phyloP scores from a whole-genome alignment of 1,284 basidiomycete species.

The Omphalotus olearius region DNA sequence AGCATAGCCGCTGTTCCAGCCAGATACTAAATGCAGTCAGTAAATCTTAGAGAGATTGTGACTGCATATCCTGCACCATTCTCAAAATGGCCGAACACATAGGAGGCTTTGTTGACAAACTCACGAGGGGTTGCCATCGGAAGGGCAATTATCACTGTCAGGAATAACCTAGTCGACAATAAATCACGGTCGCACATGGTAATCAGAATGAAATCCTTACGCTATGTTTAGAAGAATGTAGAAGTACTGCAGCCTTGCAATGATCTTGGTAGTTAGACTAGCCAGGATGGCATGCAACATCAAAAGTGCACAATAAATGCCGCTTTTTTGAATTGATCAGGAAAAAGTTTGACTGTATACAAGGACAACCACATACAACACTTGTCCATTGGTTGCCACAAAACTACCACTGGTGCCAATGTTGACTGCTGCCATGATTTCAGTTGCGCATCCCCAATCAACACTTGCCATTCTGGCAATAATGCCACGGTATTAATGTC shows the following conservation, averaged over 20 bases:
- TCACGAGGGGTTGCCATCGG: conserved; percentile 65
- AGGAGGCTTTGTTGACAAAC: conserved; percentile 62
- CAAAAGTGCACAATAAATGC: conserved; percentile 52
- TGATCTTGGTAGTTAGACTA: conserved; percentile 9
- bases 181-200: not conserved
- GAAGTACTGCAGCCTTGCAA: conserved; percentile 65
- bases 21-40: conserved; percentile 40
- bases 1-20: conserved; percentile 69
- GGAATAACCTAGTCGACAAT: conserved; percentile 43
- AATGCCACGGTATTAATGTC: conserved; percentile 9
- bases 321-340: conserved; percentile 33
- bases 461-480: conserved; percentile 5
- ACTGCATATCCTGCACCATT: conserved; percentile 34
- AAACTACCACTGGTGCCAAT: conserved; percentile 54
- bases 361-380: conserved; percentile 38
- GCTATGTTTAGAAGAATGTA: conserved; percentile 66
- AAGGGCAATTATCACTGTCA: conserved; percentile 73
- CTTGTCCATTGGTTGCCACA: conserved; percentile 47
- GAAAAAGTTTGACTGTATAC: not conserved
- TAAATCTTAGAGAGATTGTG: not conserved
- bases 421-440: conserved; percentile 31
- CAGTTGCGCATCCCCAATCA: conserved; percentile 10
- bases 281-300: conserved; percentile 54
- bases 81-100: conserved; percentile 58
- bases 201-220: conserved; percentile 32